Base-by-base conservation (phyloP, 768 basidiomycete species). In the Pleurotus platypus region DNA sequence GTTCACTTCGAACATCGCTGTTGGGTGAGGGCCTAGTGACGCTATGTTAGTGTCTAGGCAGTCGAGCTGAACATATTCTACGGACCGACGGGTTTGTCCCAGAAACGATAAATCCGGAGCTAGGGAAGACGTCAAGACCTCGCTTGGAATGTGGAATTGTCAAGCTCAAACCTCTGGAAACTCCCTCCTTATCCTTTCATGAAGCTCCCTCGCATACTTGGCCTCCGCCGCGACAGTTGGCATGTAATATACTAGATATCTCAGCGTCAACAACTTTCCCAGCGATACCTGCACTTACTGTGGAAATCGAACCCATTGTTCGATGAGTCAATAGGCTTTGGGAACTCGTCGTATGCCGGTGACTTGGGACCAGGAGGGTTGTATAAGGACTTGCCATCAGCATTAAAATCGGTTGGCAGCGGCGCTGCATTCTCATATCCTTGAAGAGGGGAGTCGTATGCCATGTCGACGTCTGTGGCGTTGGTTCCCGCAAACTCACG, bases 241-340 rank as follows among this genome's bases (percentile, higher is more conserved):
- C 70, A 81, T 80, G 68, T 86, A 87, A 62, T 89, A 90, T 20
- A 89, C 87, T 87, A 53, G 5, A 15, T 7, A 49, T 37, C 9
- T 12, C 13, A 37, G 35, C 40, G 49, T 57, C 37, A 20, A 24
- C 22, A 22, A 54, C 30, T 26, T 18, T 49, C 55, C n/a, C 35
- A 15, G 9, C 27, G 48, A 18, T 37, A 20, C 65, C 84, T 35
- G 30, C 8, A 35, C 30, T 69, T 57, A 85, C 87, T 78, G 64
- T 90, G 88, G 63, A 90, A 89, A 67, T 90, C 87, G 60, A 89
- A 89, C 0, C 83, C 86, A 48, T 85, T 80, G 49, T 80, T 79
- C 35, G 74, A 72, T 1, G 76, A 57, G 46, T 71, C 69, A 56
- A 89, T 83, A 5, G 84, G 86, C 7, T 75, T 57, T 0, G 82